Evolutionary conservation across 352 stramenopile species (phyloP), one percentile per base, ranked within the genome.

Genomic region (Phytopythium montanum): DNA sequence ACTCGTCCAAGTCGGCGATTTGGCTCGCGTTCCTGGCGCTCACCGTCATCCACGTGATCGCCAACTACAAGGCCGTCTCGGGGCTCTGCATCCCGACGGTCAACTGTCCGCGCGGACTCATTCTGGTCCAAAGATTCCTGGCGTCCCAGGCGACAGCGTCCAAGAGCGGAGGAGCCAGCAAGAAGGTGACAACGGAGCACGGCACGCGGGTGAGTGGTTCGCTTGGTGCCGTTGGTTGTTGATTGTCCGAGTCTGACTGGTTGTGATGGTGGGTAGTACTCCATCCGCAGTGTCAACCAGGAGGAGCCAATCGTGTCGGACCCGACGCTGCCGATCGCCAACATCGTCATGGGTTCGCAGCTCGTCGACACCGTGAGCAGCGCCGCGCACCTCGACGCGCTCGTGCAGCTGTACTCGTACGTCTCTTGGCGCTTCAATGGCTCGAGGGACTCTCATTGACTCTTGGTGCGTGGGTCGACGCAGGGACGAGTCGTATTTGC

Each of bases 1-100:
- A 93, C 49, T 73, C 74, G 42, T 90, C 80, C 13, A 61, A 64
- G 38, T 64, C 63, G 49, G 78, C 79, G 1, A 70, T 91, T n/a
- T 98, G 94, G 94, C 62, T 84, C 31, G 85, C 97, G 6, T 99
- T 99, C 69, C 54, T 94, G 10, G 23, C 86, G n/a, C 77, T 98
- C 41, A 98, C 96, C 6, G 39, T 91, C 14, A 60, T 98, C 19
- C 96, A 99, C 75, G 88, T 98, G 26, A 94, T 88, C 66, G 92
- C 93, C 34, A 99, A 99, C 67, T 98, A 97, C 76, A 73, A 94
- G 45, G 80, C 77, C 29, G 91, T 98, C n/a, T 85, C 81, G 59
- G 76, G 82, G 16, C 75, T 98, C 25, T 88, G 81, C 54, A 87
- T 98, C 33, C 72, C 75, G 45, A 97, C 90, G 14, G 70, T 98